These are phyloP conservation scores for Apostasia ramifera DNA, from an alignment of 106 monocot genomes.

Conservation along the genomic window DNA sequence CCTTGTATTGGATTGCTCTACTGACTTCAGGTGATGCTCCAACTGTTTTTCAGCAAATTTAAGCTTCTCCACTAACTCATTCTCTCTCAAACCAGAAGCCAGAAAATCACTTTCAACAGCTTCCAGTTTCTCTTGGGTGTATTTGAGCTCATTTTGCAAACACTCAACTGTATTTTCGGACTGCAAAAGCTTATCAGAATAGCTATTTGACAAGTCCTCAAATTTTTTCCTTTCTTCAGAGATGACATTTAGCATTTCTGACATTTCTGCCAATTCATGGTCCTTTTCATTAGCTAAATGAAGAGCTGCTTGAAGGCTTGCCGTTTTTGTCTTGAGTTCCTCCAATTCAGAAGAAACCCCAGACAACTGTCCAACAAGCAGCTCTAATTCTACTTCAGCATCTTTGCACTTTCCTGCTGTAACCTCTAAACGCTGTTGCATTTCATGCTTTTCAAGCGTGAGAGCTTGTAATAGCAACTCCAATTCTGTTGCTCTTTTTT, in stretches of 20 bases:
- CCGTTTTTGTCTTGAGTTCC: conserved; percentile 38
- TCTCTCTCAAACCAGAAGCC: conserved; percentile 43
- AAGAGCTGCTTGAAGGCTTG: conserved; percentile 30
- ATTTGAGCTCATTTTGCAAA: conserved; percentile 34
- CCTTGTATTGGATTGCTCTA: conserved; percentile 45
- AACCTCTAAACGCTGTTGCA: conserved; percentile 22
- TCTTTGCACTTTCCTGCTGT: conserved; percentile 27
- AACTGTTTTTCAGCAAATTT: conserved; percentile 45
- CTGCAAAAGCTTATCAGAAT: conserved; percentile 30
- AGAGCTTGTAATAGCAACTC: conserved; percentile 45
- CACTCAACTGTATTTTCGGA: conserved; percentile 30
- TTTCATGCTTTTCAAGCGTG: conserved; percentile 20
- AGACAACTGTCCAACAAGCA: conserved; percentile 18
- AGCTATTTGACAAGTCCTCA: conserved; percentile 35
- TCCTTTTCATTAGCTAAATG: conserved; percentile 50
- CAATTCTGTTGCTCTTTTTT: conserved; percentile 41
- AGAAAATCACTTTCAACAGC: conserved; percentile 32
- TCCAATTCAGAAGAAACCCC: conserved; percentile 50
- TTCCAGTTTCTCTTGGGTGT: conserved; percentile 27
- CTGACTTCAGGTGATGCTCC: conserved; percentile 35
- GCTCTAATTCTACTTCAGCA: conserved; percentile 28
- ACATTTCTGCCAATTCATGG: conserved; percentile 33
- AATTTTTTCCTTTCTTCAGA: conserved; percentile 47
- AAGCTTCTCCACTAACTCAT: conserved; percentile 35
- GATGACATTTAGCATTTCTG: conserved; percentile 26